Conservation (phyloP, 1,284 basidiomycete genomes). For the Austroboletus sp. region DNA sequence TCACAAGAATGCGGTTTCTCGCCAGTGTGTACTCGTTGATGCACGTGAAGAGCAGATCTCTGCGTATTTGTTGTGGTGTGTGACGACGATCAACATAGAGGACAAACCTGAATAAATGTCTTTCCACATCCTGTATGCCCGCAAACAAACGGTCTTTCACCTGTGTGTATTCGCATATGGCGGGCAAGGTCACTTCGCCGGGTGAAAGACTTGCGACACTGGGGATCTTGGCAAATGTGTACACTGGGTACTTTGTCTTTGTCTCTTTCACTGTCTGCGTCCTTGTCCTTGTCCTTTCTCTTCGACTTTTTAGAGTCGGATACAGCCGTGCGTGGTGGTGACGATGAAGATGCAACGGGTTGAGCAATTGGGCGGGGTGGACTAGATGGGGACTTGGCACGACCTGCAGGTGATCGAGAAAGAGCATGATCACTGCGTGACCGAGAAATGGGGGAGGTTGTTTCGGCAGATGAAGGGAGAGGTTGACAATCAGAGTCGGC, state of each 20-base stretch:
- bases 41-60: constrained; percentile 82
- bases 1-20: constrained; percentile 86
- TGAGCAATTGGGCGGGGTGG: constrained; percentile 33
- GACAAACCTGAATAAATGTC: constrained; percentile 73
- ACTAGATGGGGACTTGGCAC: constrained; percentile 25
- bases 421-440: constrained; percentile 25
- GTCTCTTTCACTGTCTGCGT: constrained; percentile 34
- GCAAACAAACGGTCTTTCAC: constrained; percentile 77
- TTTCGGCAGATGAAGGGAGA: constrained; percentile 21
- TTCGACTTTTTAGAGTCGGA: constrained; percentile 35
- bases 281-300: constrained; percentile 33
- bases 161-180: constrained; percentile 83
- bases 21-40: constrained; percentile 80
- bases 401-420: constrained; percentile 17
- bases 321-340: constrained; percentile 19
- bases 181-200: constrained; percentile 69
- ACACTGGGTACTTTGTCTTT: constrained; percentile 29
- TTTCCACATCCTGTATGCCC: constrained; percentile 67
- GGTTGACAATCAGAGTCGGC: constrained; percentile 38
- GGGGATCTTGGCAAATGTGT: constrained; percentile 56
- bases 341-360: constrained; percentile 31
- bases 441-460: constrained; percentile 31
- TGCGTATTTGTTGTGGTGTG: constrained; percentile 29
- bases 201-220: constrained; percentile 69
- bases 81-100: constrained; percentile 1